Base-by-base conservation (phyloP, 768 basidiomycete genomes). In the Leccinum ochraceum region DNA sequence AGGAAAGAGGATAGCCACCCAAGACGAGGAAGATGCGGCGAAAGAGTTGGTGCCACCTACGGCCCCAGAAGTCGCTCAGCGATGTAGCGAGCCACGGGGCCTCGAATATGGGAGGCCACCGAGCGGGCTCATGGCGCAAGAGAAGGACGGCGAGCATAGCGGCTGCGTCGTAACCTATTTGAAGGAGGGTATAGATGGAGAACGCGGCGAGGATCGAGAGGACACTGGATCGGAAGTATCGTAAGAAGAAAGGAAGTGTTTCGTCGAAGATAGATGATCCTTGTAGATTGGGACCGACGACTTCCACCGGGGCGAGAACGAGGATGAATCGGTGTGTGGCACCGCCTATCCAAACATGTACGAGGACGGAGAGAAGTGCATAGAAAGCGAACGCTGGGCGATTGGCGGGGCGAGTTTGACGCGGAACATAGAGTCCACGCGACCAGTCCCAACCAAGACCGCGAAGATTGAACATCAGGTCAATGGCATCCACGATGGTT, bases 391-490 rank as follows among this genome's bases (percentile, higher is more conserved):
- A 87, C 14, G 69, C 62, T 1, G 60, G 17, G 10, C 69, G 76
- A 22, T 81, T 77, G 1, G 67, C 60, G 3, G 79, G 75, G 22
- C 81, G 80, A 10, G 74, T 78, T 62, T 82, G 80, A 6, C 59
- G 69, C 6, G 75, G 70, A 26, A 73, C 37, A 50, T 67, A 56
- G 10, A 68, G 14, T 22, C 66, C 61, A 30, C 71, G 64, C 2
- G 85, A 83, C 81, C 85, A 87, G 48, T 81, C 74, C 87, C 87
- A 89, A 14, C 84, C 86, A 51, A 76, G 67, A 7, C 87, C 88
- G n/a, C 88, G 84, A 14, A 83, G 64, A 61, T 80, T 85, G 64
- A 72, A 75, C 24, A 61, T 63, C 20, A 89, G 77, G 57, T 88
- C 86, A 14, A 80, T 62, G 2, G 81, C 80, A 58, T 89, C 80